Evolutionary conservation across 345 rosid genomes (phyloP), one percentile per base, ranked within the genome.

Genomic region (Citrus mangshanensis): DNA sequence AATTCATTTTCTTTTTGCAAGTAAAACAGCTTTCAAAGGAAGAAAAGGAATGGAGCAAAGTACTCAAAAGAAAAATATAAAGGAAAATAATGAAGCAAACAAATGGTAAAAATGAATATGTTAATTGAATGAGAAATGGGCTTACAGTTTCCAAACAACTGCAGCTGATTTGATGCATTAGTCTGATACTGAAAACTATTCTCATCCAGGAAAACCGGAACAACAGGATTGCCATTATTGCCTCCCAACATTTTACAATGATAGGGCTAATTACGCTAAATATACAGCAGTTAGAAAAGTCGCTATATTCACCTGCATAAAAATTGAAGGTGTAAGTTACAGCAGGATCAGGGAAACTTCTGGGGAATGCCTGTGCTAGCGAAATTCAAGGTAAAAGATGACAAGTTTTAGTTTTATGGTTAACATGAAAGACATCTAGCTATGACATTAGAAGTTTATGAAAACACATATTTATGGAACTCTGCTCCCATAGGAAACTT

Each of bases 81-180:
- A 22, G 38, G n/a, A 7, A 73, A 73, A 8, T 35, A 22, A 32
- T 18, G 63, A 79, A 67, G 75, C 56, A 73, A 25, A 63, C 28
- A 61, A 59, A 46, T 24, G 76, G 19, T 42, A 30, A 46, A 66
- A 81, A 34, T 2, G 21, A 69, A 75, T n/a, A 40, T 27, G 21
- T 35, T 14, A 55, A 62, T 38, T 51, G 68, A 51, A 19, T 34
- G 61, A 73, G 63, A 79, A 51, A 42, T 38, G 71, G 80, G 73
- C 91, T 90, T 79, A 91, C 98, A 79, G 63, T 81, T 91, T 78
- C 89, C 91, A 65, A 93, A 87, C 80, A 93, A 82, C 81, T 91
- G 94, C 75, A 90, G 91, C 81, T 91, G 95, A 85, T 88, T 91
- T 28, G 97, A 79, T 81, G 84, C 63, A 74, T 87, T 90, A 6